A percentile compares a stretch with the other conserved stretches of the same genome.
Conservation (phyloP, 176 grass and related monocot genomes). For the Pontederia paniculata region DNA sequence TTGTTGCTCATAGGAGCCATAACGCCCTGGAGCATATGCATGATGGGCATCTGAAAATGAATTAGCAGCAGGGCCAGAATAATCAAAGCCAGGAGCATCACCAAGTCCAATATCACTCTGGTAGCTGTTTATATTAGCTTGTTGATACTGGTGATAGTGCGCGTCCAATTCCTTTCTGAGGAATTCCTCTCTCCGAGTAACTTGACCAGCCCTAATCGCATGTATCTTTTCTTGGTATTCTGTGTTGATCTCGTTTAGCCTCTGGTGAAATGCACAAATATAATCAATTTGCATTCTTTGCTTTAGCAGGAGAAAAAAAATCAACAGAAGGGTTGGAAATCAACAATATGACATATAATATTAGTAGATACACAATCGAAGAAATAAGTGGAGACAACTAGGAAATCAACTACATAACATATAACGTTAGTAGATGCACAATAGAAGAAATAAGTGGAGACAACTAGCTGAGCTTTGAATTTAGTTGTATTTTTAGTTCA, state of each 20-base stretch:
- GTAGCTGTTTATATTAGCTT: constrained; percentile 40
- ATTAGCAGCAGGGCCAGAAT: constrained; percentile 11
- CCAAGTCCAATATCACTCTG: constrained; percentile 2
- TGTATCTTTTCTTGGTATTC: constrained; percentile 68
- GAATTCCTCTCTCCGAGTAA: constrained; percentile 62
- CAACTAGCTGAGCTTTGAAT: too few species aligned
- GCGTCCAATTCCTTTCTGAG: constrained; percentile 58
- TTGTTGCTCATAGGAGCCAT: constrained; percentile 28
- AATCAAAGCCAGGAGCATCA: constrained; percentile 5
- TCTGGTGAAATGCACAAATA: constrained; percentile 26
- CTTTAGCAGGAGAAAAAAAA: too few species aligned
- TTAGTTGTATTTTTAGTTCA: too few species aligned
- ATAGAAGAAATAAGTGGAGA: too few species aligned
- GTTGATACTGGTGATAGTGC: constrained; percentile 79
- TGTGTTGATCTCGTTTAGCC: constrained; percentile 72
- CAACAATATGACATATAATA: too few species aligned
- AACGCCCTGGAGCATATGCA: constrained; percentile 38
- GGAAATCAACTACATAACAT: too few species aligned
- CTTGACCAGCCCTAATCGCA: constrained; percentile 53
- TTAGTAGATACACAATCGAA: too few species aligned
- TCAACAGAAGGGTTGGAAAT: too few species aligned
- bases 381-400: too few species aligned
- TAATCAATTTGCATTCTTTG: too few species aligned
- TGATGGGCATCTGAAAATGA: constrained; percentile 42
- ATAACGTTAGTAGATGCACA: too few species aligned